Evolutionary conservation across 345 rosid genomes (phyloP), one percentile per base, ranked within the genome.

Genomic region (Salix exigua): DNA sequence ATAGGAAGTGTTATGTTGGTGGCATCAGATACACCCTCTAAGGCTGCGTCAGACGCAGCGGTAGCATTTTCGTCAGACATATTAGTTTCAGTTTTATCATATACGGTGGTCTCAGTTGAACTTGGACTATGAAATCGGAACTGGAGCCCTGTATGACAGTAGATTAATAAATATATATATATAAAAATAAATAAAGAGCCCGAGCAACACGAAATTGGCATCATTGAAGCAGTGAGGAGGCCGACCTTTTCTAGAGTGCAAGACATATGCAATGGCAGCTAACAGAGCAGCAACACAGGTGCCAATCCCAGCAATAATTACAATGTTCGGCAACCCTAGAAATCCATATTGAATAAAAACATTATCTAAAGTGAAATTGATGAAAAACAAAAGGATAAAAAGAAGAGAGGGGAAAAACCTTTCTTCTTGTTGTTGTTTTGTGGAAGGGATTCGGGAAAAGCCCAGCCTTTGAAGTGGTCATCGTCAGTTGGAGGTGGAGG

Each of bases 391-490:
- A 74, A 30, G 11, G 33, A 4, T 17, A 13, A 65, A 33, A 8
- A 18, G 44, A 33, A 66, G 70, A 21, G 70, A 66, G 26, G 28
- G 21, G 46, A 31, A 26, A 68, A 23, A 90, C 88, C 91, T 86
- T 82, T 82, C 72, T 79, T 84, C 35, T 70, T 78, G 12, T 79
- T 84, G 37, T 66, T 78, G 12, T 42, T 82, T 33, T 53, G 72
- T 23, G 71, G 66, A 73, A 87, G 86, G 46, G 84, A 19, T 72
- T 88, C 88, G 63, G 74, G 63, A 51, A 86, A 66, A 71, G 87
- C 87, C 99, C 99, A 95, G 4, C 91, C 94, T 55, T 89, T 91
- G 69, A 64, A 90, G 44, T 70, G 75, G 31, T 84, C 79, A 40
- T 38, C 64, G 26, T 16, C 69, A 53, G 66, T 4, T 68, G 73